A percentile compares a stretch with the other conserved stretches of the same genome.
Conservation (phyloP, 73 alveolate genomes). For the Paramecium bursaria region DNA sequence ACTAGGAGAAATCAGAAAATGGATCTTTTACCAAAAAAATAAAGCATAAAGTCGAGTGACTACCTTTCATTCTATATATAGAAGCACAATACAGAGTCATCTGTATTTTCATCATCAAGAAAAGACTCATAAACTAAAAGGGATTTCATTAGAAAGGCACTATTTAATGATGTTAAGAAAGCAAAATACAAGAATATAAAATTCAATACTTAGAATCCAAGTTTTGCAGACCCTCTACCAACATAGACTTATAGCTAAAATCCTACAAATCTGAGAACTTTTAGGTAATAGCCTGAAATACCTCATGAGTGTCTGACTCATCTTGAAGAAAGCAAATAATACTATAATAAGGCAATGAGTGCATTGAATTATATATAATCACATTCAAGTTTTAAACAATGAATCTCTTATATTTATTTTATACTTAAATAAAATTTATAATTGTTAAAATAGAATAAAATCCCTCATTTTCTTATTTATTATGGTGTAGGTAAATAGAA, state of each 20-base stretch:
- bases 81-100: too few species aligned
- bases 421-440: too few species aligned
- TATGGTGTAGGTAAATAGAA: too few species aligned
- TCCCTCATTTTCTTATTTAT: too few species aligned
- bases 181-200: conserved; percentile 7
- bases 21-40: not conserved
- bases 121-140: too few species aligned
- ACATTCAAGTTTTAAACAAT: too few species aligned
- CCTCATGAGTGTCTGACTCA: conserved; percentile 16
- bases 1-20: not conserved
- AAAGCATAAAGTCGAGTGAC: too few species aligned
- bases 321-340: not conserved
- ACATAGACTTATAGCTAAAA: conserved; percentile 30
- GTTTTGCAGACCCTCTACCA: not conserved
- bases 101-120: too few species aligned
- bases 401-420: too few species aligned
- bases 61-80: too few species aligned
- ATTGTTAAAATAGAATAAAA: too few species aligned
- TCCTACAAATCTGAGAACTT: not conserved
- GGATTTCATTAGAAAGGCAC: too few species aligned
- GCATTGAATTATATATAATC: conserved; percentile 50
- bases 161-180: not conserved
- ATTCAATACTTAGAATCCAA: not conserved
- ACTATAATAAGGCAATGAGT: conserved; percentile 23
- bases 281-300: conserved; percentile 29